Evolutionary conservation across 257 asterid genomes (phyloP).

Genomic region (Solanum clarkiae): DNA sequence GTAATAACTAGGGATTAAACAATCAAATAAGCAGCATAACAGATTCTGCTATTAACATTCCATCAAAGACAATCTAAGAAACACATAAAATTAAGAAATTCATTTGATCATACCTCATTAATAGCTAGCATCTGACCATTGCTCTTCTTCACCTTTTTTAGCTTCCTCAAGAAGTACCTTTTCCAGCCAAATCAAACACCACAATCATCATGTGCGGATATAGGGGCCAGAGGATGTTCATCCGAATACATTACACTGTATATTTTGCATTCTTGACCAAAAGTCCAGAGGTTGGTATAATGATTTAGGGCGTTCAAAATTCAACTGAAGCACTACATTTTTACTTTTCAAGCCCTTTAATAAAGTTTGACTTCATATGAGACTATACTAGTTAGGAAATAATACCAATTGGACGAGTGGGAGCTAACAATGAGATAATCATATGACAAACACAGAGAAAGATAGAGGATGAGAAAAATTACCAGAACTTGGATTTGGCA

Average conservation of each 20-base stretch:
- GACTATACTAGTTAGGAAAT: neutral
- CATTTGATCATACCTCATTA: slow-evolving; percentile 46
- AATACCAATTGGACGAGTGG: neutral
- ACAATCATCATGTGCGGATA: neutral
- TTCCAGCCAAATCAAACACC: neutral
- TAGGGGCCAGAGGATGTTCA: too few species aligned
- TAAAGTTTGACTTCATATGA: neutral
- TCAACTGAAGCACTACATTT: too few species aligned
- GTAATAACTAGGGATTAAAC: neutral
- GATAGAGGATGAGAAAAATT: neutral
- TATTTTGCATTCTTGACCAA: too few species aligned
- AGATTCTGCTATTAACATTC: neutral
- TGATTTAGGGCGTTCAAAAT: neutral
- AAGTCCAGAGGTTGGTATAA: neutral
- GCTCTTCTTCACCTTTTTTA: slow-evolving; percentile 88
- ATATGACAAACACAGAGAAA: neutral
- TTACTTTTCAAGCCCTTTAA: too few species aligned
- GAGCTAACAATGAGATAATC: neutral
- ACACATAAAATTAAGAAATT: neutral
- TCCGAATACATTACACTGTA: neutral
- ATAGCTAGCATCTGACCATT: slow-evolving; percentile 81
- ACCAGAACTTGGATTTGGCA: slow-evolving; percentile 83
- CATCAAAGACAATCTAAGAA: neutral
- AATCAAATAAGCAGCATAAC: neutral
- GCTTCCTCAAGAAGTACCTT: slow-evolving; percentile 86